phyloP scores from a whole-genome alignment of 176 grass and related monocot species.

The Metroxylon sagu region DNA sequence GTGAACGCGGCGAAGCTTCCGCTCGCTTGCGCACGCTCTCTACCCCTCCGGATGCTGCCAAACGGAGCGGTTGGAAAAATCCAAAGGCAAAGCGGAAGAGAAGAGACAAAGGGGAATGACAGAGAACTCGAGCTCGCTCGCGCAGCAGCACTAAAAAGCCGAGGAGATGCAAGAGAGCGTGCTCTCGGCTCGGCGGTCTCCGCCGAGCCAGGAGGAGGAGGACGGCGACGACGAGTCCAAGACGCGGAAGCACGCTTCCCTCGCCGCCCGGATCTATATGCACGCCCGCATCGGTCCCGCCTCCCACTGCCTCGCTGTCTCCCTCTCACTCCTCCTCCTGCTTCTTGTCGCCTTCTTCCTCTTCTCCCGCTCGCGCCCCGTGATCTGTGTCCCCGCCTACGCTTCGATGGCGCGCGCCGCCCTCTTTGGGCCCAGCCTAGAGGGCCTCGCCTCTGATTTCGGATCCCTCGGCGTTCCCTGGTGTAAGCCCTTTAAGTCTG shows the following conservation, averaged over 20 bases:
- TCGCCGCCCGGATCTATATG: slow-evolving; percentile 22
- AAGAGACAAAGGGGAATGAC: too few species aligned
- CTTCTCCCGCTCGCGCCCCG: slow-evolving; percentile 21
- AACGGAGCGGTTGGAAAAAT: too few species aligned
- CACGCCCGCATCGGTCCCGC: slow-evolving; percentile 30
- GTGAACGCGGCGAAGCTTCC: too few species aligned
- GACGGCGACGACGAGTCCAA: slow-evolving; percentile 40
- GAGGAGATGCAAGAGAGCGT: slow-evolving; percentile 10
- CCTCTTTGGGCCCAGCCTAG: slow-evolving; percentile 16
- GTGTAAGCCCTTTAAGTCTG: slow-evolving; percentile 44
- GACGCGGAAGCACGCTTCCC: slow-evolving; percentile 37
- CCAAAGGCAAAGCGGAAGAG: too few species aligned
- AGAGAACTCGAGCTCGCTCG: too few species aligned
- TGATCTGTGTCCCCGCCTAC: slow-evolving; percentile 37
- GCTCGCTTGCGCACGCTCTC: too few species aligned
- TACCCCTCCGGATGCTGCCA: too few species aligned
- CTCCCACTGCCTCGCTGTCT: slow-evolving; percentile 21
- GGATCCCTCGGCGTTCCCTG: slow-evolving; percentile 82
- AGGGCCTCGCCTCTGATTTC: slow-evolving; percentile 68
- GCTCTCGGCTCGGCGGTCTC: slow-evolving; percentile 22
- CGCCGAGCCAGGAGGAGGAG: neutral
- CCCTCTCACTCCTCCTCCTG: slow-evolving; percentile 28
- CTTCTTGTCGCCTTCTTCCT: slow-evolving; percentile 39
- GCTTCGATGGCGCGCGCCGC: slow-evolving; percentile 28
- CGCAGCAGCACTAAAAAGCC: too few species aligned